Conservation (phyloP, 2,329 filamentous ascomycete genomes). For the Fusarium paranaense region DNA sequence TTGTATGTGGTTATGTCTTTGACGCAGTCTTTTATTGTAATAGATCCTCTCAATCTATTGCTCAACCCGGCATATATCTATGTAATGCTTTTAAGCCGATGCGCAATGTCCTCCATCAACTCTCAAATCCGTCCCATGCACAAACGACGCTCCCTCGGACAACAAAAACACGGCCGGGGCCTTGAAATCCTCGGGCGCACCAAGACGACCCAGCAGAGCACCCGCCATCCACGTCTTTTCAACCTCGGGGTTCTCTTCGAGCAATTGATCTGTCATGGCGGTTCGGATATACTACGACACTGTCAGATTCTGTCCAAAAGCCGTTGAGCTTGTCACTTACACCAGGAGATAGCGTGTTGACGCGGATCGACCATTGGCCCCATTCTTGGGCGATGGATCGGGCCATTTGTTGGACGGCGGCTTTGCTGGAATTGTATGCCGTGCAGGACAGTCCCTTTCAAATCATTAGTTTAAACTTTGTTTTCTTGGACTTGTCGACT, state of each 20-base stretch:
- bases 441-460: conserved; percentile 69
- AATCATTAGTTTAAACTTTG: background rate
- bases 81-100: conserved; percentile 42
- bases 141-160: conserved; percentile 67
- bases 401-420: conserved; percentile 69
- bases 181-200: conserved; percentile 68
- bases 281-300: conserved; percentile 55
- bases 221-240: conserved; percentile 65
- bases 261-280: conserved; percentile 59
- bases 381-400: conserved; percentile 72
- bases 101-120: conserved; percentile 69
- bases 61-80: background rate
- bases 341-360: conserved; percentile 75
- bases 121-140: conserved; percentile 67
- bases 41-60: background rate
- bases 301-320: background rate
- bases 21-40: background rate
- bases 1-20: background rate
- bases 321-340: background rate
- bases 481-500: conserved; percentile 13
- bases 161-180: conserved; percentile 67
- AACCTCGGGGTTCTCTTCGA: conserved; percentile 59
- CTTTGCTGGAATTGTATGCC: conserved; percentile 73
- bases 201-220: conserved; percentile 64
- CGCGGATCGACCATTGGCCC: conserved; percentile 71